Conservation (phyloP, 495 filamentous ascomycete species). For the Trichoderma asperelloides region DNA sequence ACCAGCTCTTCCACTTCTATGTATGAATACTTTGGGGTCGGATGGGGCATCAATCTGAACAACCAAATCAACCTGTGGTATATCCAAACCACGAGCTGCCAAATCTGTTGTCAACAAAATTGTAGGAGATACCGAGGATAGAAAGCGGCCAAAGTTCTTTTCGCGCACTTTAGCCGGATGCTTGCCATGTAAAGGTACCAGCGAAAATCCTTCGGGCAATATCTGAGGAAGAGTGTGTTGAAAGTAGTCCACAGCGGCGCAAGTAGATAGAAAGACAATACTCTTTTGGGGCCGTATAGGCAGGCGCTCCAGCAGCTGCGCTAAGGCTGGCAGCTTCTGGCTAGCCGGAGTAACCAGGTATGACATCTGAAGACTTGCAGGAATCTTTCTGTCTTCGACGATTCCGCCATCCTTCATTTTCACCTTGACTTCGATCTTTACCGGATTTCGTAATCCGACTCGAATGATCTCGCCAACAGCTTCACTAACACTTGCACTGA, state of each 20-base stretch:
- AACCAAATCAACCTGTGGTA: conserved; percentile 89
- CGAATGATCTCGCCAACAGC: conserved; percentile 86
- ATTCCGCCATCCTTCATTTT: conserved; percentile 52
- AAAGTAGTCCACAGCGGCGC: conserved; percentile 92
- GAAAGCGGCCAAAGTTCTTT: conserved; percentile 74
- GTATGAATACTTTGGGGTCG: conserved; percentile 91
- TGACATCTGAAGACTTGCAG: conserved; percentile 81
- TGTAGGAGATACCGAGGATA: conserved; percentile 55
- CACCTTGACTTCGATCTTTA: conserved; percentile 88
- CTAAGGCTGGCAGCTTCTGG: conserved; percentile 67
- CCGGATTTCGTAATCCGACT: conserved; percentile 85
- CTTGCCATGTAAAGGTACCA: conserved; percentile 85
- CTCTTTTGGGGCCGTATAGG: conserved; percentile 67
- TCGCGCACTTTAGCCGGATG: conserved; percentile 67
- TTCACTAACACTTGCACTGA: conserved; percentile 87
- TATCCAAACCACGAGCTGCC: conserved; percentile 78
- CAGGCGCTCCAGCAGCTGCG: conserved; percentile 58
- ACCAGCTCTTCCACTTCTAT: conserved; percentile 87
- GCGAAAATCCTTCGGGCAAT: conserved; percentile 51
- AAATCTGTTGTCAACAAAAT: conserved; percentile 63
- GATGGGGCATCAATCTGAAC: conserved; percentile 86
- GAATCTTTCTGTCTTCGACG: conserved; percentile 77
- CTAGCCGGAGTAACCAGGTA: conserved; percentile 67
- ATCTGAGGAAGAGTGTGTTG: conserved; percentile 61
- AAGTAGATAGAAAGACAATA: conserved; percentile 93